Base-by-base conservation (phyloP, 176 grass and related monocot genomes). In the Dactylis glomerata region DNA sequence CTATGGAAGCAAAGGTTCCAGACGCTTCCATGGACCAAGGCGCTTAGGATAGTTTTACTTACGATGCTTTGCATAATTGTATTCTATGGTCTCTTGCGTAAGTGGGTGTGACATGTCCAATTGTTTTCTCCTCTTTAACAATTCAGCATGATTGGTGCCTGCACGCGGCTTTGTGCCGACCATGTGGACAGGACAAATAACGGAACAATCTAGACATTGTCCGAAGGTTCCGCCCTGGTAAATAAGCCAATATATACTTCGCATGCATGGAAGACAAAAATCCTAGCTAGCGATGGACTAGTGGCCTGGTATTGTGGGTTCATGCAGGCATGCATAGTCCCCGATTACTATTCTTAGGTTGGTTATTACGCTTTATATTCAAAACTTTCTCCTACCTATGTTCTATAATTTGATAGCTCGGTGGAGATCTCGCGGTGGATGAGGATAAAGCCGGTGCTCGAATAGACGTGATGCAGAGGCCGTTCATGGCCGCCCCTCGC, bases 21-120 rank as follows among this genome's bases (percentile, higher is more conserved):
- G 83, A 86, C 13, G 77, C 52, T 90, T 90, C 88, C 3, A 0
- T 19, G 49, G 17, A 5, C 15, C 16, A 51, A 51, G 49, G 49
- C 2, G 49, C 49, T 20, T 20, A 52, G 2, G 49, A 52, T 52
- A 52, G 16, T 20, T 52, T 45, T 45, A 45, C 49, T 20, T 52
- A 17, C n/a, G 49, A 17, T 19, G 49, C 49, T 52, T 5, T 17
- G 47, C 14, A 1, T 50, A 50, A 50, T 52, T 0, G 49, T 52
- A 52, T 20, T 52, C 49, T 52, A 52, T 20, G 49, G 4, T 7
- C 49, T 20, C 49, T 52, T 52, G 49, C 49, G 16, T 20, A 19
- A 52, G 49, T 52, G 49, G 49, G 49, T 7, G 49, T 19, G 71
- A 17, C 10, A 75, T 20, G 71, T 19, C 15, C 20, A 15, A 32